Base-by-base conservation (phyloP, 768 basidiomycete genomes). In the Clitopilus hobsonii region DNA sequence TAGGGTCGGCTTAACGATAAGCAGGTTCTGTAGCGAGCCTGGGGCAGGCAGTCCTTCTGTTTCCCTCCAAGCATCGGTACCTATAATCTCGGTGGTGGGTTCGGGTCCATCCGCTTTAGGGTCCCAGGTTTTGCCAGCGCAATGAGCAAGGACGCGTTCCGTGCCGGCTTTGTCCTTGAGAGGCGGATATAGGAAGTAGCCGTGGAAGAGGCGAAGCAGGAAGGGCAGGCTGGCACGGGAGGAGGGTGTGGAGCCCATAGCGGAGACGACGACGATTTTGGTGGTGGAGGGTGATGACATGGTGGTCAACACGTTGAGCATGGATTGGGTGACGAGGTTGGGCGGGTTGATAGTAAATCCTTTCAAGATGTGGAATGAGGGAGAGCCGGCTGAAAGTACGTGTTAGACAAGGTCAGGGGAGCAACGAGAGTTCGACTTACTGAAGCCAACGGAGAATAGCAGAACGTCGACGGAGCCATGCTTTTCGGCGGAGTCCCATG, bases 111-210 rank as follows among this genome's bases (percentile, higher is more conserved):
- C 61, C 0, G 58, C 62, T 48, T 65, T 55, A 1, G 58, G 6
- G 32, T 78, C 61, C 85, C 85, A 87, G 0, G 63, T 23, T 75
- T 75, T 74, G 1, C 82, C 85, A 0, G 79, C 71, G 56, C 71
- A 69, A 55, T 86, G 73, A 0, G 74, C 68, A 4, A 81, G 49
- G 1, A 78, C 65, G 26, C 79, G 72, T 67, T 91, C 88, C 27
- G 71, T 66, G 6, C 81, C 85, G 45, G 81, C 41, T 67, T 89
- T 90, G 66, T 89, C 88, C 26, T 63, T 71, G 63, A 84, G 85
- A 5, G 84, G 80, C 1, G 28, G 56, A 3, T 65, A 36, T 38
- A 86, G 66, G 24, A 81, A 48, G 57, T 69, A 74, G 3, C 63
- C 56, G 64, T 86, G 87, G 0, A 89, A 0, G 0, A 75, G 74